Base-by-base conservation (phyloP, 129 eudicot genomes). In the carrot (Daucus carota) region DNA sequence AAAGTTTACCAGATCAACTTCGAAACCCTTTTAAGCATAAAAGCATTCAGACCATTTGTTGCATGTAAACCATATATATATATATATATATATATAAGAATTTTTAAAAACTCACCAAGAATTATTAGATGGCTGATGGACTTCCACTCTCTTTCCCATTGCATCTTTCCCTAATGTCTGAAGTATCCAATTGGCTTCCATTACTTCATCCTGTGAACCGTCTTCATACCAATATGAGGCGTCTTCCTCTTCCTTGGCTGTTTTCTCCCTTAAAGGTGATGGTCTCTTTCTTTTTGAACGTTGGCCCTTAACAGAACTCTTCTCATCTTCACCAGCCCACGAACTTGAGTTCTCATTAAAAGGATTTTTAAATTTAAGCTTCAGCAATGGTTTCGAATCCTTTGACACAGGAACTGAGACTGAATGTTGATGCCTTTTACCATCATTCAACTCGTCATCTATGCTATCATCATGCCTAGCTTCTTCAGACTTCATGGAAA, bases 251-350 rank as follows among this genome's bases (percentile, higher is more conserved):
- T 81, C 96, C 77, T 80, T 77, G 71, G 57, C 76, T 28, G 86
- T 50, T 78, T 82, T 89, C 52, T 83, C 88, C 72, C 67, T 68
- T 34, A 72, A 59, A 8, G 87, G 45, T 57, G 86, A 75, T 20
- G 97, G 87, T 65, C 99, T 91, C 81, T 86, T 91, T 75, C 99
- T 77, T 82, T 95, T 95, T 42, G 99, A 95, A 75, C 99, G 89
- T 79, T 95, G 99, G 65, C 99, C 97, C 85, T 92, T 91, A 28
- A 86, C 89, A 47, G 75, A 85, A 81, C 90, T 86, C 73, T 78
- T 87, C 75, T 93, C 96, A 11, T 90, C 96, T 82, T 91, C 92
- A 73, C 88, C 86, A 31, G 82, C 79, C 96, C 92, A 84, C 5
- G 90, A 76, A 79, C 79, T 86, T 73, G 82, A 88, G 75, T 86